These are phyloP conservation scores for Pachyrhizus erosus DNA, from an alignment of 306 rosid species.

Conservation along the genomic window DNA sequence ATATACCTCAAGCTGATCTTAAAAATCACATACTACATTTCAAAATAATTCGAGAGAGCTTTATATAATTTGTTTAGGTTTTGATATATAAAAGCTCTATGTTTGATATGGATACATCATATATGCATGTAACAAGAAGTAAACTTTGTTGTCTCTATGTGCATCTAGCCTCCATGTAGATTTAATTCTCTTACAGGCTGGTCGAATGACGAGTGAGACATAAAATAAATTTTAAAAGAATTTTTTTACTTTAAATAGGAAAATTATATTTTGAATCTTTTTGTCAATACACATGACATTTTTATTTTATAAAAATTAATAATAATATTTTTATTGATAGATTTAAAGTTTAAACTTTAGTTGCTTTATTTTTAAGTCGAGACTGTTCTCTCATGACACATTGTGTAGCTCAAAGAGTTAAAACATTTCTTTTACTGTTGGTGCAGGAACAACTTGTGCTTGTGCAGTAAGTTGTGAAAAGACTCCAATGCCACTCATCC, in stretches of 20 bases:
- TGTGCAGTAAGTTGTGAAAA: conserved; percentile 27
- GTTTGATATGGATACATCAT: not conserved
- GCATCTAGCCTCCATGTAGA: not conserved
- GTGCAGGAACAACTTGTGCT: conserved; percentile 32
- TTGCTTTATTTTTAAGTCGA: no score
- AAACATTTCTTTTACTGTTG: conserved; percentile 21
- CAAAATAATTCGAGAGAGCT: not conserved
- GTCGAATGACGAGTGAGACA: no score
- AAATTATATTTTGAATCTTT: no score
- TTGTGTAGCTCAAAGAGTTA: not conserved
- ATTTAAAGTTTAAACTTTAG: no score
- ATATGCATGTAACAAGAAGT: not conserved
- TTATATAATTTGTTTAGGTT: not conserved
- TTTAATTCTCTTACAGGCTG: no score
- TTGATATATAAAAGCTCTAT: not conserved
- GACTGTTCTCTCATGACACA: not conserved
- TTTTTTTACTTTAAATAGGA: no score
- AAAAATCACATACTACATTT: not conserved
- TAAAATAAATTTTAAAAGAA: no score
- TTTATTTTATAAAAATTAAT: no score
- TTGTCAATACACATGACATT: no score
- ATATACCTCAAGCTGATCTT: not conserved
- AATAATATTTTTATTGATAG: no score
- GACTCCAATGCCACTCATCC: not conserved
- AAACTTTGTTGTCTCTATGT: not conserved